Evolutionary conservation across 2,329 filamentous ascomycete genomes (phyloP).

Genomic region (Neocucurbitaria cava): DNA sequence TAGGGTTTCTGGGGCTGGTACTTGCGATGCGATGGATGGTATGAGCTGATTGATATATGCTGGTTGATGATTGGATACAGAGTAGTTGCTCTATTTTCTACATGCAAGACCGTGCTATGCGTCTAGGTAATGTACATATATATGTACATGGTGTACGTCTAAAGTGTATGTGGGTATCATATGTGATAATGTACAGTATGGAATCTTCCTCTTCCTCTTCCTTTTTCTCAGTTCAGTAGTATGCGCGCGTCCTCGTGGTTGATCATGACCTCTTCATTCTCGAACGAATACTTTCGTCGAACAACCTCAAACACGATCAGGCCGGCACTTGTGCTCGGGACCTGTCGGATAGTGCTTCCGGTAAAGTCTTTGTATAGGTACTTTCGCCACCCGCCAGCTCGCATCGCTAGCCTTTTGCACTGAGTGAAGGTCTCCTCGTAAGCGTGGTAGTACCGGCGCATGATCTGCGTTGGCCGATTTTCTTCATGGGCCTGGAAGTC

Average conservation of each 20-base stretch:
- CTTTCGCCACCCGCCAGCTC: conserved; percentile 63
- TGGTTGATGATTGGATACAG: neutral
- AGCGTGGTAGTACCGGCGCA: conserved; percentile 72
- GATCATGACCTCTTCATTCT: conserved; percentile 60
- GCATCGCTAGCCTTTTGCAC: conserved; percentile 65
- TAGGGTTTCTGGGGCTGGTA: too few species aligned
- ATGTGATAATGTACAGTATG: conserved; percentile 3
- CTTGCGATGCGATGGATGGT: too few species aligned
- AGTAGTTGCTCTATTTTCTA: neutral
- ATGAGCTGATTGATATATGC: too few species aligned
- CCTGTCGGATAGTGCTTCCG: conserved; percentile 74
- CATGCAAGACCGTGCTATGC: conserved; percentile 6
- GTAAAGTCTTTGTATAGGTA: conserved; percentile 78
- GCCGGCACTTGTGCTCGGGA: conserved; percentile 78
- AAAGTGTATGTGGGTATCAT: conserved; percentile 34
- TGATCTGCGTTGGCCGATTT: conserved; percentile 39
- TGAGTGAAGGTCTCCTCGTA: conserved; percentile 72
- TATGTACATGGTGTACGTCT: conserved; percentile 6
- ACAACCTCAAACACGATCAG: conserved; percentile 81
- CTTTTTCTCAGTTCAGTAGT: conserved; percentile 55
- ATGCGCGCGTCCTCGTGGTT: conserved; percentile 74
- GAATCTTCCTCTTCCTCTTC: too few species aligned
- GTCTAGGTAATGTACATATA: conserved; percentile 1
- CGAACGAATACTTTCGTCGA: conserved; percentile 72
- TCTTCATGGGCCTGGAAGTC: conserved; percentile 63